A percentile compares a stretch with the other conserved stretches of the same genome.
Conservation (phyloP, 2,329 filamentous ascomycete species). For the Ceratocystis diversiconidia region DNA sequence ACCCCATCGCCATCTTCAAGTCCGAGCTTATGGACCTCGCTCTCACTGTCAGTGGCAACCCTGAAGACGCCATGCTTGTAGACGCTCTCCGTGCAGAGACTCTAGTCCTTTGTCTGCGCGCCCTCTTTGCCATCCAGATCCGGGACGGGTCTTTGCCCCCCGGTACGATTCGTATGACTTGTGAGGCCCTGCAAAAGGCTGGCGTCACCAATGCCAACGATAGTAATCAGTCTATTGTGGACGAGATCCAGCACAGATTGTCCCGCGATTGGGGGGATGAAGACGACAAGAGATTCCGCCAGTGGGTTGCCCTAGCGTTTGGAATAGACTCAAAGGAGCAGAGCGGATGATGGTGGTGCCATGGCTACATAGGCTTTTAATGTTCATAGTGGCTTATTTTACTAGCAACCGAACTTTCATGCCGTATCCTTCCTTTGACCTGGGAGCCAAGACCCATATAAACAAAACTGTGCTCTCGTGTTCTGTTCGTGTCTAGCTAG, state of each 20-base stretch:
- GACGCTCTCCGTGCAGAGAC: neutral
- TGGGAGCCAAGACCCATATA: too few species aligned
- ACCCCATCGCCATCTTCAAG: constrained; percentile 4
- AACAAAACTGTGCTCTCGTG: too few species aligned
- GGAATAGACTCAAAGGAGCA: neutral
- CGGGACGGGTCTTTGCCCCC: neutral
- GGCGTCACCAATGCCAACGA: neutral
- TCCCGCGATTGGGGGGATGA: constrained; percentile 3
- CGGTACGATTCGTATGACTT: neutral
- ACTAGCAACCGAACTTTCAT: too few species aligned
- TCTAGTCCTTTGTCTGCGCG: neutral
- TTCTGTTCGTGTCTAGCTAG: too few species aligned
- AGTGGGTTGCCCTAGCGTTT: constrained; percentile 1
- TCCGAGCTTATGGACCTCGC: constrained; percentile 8
- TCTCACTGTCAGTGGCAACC: neutral
- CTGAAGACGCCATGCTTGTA: neutral
- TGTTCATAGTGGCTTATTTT: neutral
- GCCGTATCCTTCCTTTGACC: too few species aligned
- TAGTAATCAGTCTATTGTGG: neutral
- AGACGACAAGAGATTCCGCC: neutral
- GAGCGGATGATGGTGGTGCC: neutral
- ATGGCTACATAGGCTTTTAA: neutral
- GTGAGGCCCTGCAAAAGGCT: neutral
- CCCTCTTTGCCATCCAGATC: neutral
- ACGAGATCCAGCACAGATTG: neutral